Conservation (phyloP, 192 early-diverging fungal genomes). For the Spinellus fusiger region DNA sequence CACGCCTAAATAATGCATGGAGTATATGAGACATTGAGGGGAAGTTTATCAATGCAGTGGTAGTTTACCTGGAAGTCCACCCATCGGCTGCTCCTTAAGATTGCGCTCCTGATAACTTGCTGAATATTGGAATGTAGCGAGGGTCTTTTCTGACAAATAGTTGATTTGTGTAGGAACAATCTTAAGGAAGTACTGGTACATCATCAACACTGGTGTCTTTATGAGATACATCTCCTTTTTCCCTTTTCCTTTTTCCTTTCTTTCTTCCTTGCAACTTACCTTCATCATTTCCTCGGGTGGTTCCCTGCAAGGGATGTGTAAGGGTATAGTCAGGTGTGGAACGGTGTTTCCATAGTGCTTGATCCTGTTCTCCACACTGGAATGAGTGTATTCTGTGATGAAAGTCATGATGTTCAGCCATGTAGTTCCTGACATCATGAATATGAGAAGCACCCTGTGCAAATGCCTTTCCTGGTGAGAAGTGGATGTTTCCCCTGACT, state of each 20-base stretch:
- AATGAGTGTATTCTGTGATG: slow-evolving; percentile 75
- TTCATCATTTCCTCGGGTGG: slow-evolving; percentile 40
- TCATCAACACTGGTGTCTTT: too few species aligned
- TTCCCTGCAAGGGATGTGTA: slow-evolving; percentile 63
- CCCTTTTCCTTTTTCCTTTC: too few species aligned
- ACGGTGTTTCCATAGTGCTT: slow-evolving; percentile 8
- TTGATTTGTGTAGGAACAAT: slow-evolving; percentile 82
- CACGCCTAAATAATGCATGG: slow-evolving; percentile 50
- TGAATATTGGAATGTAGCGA: slow-evolving; percentile 89
- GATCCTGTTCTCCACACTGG: slow-evolving; percentile 59
- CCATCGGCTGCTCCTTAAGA: slow-evolving; percentile 15
- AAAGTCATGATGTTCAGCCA: slow-evolving; percentile 52
- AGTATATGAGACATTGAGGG: not conserved
- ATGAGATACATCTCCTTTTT: slow-evolving; percentile 28
- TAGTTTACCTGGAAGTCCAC: slow-evolving; percentile 15
- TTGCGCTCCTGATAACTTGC: slow-evolving; percentile 82
- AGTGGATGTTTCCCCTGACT: slow-evolving; percentile 88
- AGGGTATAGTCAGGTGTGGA: slow-evolving; percentile 1
- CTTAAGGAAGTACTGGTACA: slow-evolving; percentile 92
- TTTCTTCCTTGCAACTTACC: too few species aligned
- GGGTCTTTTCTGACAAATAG: slow-evolving; percentile 58
- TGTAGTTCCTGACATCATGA: slow-evolving; percentile 17
- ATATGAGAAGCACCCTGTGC: slow-evolving; percentile 36
- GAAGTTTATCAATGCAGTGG: not conserved
- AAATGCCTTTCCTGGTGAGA: slow-evolving; percentile 83